These are phyloP conservation scores for Cladosporium sp. DNA, from an alignment of 2,329 filamentous ascomycete species.

Conservation along the genomic window DNA sequence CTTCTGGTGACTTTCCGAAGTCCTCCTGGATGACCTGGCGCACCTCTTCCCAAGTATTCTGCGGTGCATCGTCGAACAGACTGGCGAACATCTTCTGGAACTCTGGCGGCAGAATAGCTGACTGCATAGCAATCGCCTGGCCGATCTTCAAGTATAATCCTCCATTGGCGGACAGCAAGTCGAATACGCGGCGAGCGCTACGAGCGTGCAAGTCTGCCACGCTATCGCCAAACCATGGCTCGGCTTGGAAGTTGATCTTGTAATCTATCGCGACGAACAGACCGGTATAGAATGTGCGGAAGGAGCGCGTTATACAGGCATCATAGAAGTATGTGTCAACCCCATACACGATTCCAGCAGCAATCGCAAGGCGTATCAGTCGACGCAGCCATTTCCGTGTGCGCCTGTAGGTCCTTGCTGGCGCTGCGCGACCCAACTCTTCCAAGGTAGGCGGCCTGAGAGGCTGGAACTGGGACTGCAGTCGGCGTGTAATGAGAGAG, in stretches of 20 bases:
- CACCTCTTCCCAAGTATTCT: constrained; percentile 84
- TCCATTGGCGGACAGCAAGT: constrained; percentile 81
- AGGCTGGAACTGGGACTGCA: constrained; percentile 45
- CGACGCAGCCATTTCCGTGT: constrained; percentile 77
- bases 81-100: constrained; percentile 94
- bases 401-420: constrained; percentile 70
- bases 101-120: constrained; percentile 85
- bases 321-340: constrained; percentile 77
- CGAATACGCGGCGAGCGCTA: constrained; percentile 79
- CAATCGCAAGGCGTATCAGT: constrained; percentile 62
- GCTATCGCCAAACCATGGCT: constrained; percentile 72
- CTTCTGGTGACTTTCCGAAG: constrained; percentile 79
- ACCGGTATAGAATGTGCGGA: constrained; percentile 79
- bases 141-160: constrained; percentile 97
- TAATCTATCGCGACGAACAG: constrained; percentile 86
- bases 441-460: constrained; percentile 71
- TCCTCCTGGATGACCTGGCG: constrained; percentile 84
- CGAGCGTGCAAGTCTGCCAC: constrained; percentile 78
- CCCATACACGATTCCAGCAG: constrained; percentile 65
- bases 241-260: constrained; percentile 88
- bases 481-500: constrained; percentile 20
- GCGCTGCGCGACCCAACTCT: constrained; percentile 71
- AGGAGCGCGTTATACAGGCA: constrained; percentile 73
- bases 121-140: constrained; percentile 98
- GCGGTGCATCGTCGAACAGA: constrained; percentile 98